A percentile compares a stretch with the other conserved stretches of the same genome.
phyloP scores from a whole-genome alignment of 2,329 filamentous ascomycete species.

The Epichloe typhina region DNA sequence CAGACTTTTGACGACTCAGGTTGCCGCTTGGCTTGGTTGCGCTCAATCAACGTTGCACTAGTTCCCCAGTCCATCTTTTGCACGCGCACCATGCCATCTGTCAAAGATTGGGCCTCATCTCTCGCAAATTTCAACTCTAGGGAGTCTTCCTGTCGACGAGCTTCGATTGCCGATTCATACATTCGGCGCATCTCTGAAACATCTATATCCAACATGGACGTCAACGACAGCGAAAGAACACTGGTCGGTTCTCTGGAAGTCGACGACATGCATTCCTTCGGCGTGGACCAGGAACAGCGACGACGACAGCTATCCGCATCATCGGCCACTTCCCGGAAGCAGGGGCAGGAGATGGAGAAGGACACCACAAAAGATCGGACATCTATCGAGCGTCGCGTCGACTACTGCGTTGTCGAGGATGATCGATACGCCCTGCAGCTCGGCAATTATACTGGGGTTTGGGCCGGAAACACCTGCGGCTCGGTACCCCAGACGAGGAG shows the following conservation, averaged over 20 bases:
- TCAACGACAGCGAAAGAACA: conserved; percentile 5
- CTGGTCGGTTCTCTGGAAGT: conserved; percentile 1
- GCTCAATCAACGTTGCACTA: background rate
- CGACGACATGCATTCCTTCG: background rate
- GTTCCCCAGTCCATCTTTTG: background rate
- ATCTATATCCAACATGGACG: background rate
- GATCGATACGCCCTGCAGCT: conserved; percentile 2
- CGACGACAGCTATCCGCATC: background rate
- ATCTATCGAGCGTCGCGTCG: conserved; percentile 8
- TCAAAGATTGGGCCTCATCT: conserved; percentile 2
- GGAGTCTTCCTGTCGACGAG: background rate
- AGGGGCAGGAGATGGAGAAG: background rate
- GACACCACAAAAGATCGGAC: background rate
- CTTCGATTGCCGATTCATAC: background rate
- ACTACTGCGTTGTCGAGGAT: conserved; percentile 7
- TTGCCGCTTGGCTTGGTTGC: too few relatives aligned
- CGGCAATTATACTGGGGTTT: conserved; percentile 13
- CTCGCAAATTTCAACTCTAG: background rate
- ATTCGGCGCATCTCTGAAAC: background rate
- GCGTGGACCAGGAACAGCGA: background rate
- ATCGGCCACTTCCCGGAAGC: background rate
- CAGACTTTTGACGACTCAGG: too few relatives aligned
- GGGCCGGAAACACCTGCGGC: conserved; percentile 7
- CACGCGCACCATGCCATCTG: conserved; percentile 2
- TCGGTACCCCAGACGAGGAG: conserved; percentile 8